These are phyloP conservation scores for Nitzschia inconspicua DNA, from an alignment of 108 stramenopile species.

Conservation along the genomic window DNA sequence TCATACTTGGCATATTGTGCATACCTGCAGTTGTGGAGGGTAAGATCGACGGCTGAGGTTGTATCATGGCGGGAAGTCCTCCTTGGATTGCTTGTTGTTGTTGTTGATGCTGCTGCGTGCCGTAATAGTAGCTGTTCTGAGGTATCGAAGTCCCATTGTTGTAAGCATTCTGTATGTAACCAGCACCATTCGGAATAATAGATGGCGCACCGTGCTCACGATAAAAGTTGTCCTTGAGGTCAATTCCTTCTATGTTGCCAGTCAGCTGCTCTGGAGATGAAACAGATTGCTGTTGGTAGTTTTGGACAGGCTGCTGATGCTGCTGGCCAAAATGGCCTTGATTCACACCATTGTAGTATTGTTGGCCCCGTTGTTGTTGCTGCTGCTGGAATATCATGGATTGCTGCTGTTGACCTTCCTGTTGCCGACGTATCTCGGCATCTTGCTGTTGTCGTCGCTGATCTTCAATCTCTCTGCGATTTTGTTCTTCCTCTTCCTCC, in stretches of 20 bases:
- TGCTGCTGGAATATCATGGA: slow-evolving; percentile 21
- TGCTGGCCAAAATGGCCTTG: slow-evolving; percentile 17
- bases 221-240: slow-evolving; percentile 7
- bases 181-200: neutral
- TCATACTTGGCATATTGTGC: slow-evolving; percentile 22
- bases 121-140: slow-evolving; percentile 21
- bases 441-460: slow-evolving; percentile 34
- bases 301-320: slow-evolving; percentile 29
- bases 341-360: too few relatives aligned
- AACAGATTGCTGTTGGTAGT: slow-evolving; percentile 18
- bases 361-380: slow-evolving; percentile 27
- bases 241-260: neutral
- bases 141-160: neutral
- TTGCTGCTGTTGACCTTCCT: slow-evolving; percentile 20
- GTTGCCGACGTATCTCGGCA: slow-evolving; percentile 23
- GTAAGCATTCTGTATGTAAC: neutral
- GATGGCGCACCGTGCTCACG: slow-evolving; percentile 15
- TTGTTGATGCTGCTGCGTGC: slow-evolving; percentile 11
- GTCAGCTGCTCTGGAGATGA: slow-evolving; percentile 14
- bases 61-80: slow-evolving; percentile 1
- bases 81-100: neutral
- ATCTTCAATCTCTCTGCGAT: slow-evolving; percentile 6
- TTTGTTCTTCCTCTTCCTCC: slow-evolving; percentile 26
- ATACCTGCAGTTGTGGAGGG: slow-evolving; percentile 35
- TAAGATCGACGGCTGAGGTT: neutral